A percentile compares a stretch with the other conserved stretches of the same genome.
These are phyloP conservation scores for Leccinum olivaceoglutinosum DNA, from an alignment of 1,284 basidiomycete genomes.

Conservation along the genomic window DNA sequence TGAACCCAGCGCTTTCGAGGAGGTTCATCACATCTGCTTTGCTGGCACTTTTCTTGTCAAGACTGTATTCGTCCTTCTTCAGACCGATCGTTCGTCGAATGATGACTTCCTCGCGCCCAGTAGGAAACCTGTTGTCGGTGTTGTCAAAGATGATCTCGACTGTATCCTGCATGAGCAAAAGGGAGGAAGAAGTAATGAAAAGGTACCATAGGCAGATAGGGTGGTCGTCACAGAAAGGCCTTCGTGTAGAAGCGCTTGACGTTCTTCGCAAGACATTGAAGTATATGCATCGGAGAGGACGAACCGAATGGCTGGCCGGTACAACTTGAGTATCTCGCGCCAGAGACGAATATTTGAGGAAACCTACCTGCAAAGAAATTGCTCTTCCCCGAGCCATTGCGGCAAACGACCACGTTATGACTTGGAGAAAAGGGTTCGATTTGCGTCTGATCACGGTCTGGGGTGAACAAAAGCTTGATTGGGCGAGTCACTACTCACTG, in stretches of 20 bases:
- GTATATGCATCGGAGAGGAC: slow-evolving; percentile 97
- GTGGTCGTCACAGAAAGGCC: slow-evolving; percentile 87
- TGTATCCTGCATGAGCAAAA: slow-evolving; percentile 19
- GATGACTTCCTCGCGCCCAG: slow-evolving; percentile 79
- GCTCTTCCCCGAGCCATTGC: slow-evolving; percentile 94
- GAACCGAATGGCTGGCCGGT: slow-evolving; percentile 80
- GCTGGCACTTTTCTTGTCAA: slow-evolving; percentile 92
- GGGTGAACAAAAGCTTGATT: slow-evolving; percentile 3
- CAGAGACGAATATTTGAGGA: not conserved
- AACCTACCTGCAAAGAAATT: slow-evolving; percentile 87
- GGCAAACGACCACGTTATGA: slow-evolving; percentile 91
- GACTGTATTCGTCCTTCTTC: slow-evolving; percentile 98
- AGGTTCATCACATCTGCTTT: slow-evolving; percentile 98
- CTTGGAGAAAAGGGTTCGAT: slow-evolving; percentile 79
- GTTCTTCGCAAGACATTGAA: slow-evolving; percentile 90
- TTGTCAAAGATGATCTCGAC: slow-evolving; percentile 90
- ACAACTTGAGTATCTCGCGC: slow-evolving; percentile 7
- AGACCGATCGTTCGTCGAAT: slow-evolving; percentile 91
- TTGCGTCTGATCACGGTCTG: slow-evolving; percentile 78
- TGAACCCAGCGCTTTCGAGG: slow-evolving; percentile 94
- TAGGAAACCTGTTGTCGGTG: slow-evolving; percentile 87
- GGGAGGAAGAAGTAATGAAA: slow-evolving; percentile 1
- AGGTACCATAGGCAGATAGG: slow-evolving; percentile 84
- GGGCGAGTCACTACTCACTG: slow-evolving; percentile 32
- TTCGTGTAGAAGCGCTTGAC: slow-evolving; percentile 89